A percentile compares a stretch with the other conserved stretches of the same genome.
These are phyloP conservation scores for Triticum turgidum DNA, from an alignment of 176 grass and related monocot genomes.

Conservation along the genomic window DNA sequence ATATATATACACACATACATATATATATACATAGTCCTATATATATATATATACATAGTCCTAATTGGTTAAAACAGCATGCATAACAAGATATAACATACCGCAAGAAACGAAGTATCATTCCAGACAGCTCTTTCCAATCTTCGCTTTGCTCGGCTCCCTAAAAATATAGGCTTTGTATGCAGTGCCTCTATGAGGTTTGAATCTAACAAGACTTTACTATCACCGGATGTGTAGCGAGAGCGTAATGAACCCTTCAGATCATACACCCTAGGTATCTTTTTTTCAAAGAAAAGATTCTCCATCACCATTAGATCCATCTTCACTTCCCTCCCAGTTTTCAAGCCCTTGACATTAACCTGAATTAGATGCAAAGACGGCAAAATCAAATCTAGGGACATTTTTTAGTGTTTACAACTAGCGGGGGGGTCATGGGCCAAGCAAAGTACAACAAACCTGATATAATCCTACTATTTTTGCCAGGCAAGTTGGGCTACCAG, in stretches of 20 bases:
- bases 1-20: too few species aligned
- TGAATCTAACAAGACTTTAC: conserved; percentile 86
- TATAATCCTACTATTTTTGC: conserved; percentile 92
- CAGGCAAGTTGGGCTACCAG: conserved; percentile 77
- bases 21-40: too few species aligned
- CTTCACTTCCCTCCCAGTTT: conserved; percentile 72
- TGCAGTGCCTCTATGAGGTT: conserved; percentile 84
- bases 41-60: too few species aligned
- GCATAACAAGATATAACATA: conserved; percentile 36
- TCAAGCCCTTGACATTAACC: conserved; percentile 74
- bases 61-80: background rate
- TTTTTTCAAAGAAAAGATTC: conserved; percentile 91
- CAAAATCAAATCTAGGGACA: conserved; percentile 17
- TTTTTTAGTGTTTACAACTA: background rate
- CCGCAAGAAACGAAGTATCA: conserved; percentile 95
- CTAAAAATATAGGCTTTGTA: conserved; percentile 90
- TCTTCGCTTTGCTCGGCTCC: conserved; percentile 73
- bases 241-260: conserved; percentile 92
- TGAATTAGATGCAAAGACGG: conserved; percentile 40
- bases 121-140: conserved; percentile 94
- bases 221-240: conserved; percentile 66
- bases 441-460: conserved; percentile 61
- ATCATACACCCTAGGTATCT: conserved; percentile 92
- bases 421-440: background rate
- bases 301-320: conserved; percentile 99